Evolutionary conservation across 139 green algal species (phyloP), one percentile per base, ranked within the genome.

Genomic region (Chlamydomonas asymmetrica): DNA sequence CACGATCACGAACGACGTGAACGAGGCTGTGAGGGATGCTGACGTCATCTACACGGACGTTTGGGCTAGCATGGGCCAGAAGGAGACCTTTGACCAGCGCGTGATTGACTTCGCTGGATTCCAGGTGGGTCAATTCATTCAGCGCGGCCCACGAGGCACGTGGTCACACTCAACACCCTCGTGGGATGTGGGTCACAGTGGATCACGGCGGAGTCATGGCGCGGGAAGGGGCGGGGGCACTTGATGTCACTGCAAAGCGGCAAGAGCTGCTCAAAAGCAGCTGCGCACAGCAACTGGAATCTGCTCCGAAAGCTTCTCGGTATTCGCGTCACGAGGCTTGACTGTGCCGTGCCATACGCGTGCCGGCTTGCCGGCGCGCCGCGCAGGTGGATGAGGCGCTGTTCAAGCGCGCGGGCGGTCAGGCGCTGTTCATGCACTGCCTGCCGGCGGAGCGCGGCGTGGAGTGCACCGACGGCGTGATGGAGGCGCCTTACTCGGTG

Each of bases 41-140:
- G 94, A 99, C 80, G 91, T 98, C 5, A 86, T 99, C 34, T 99
- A 99, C 87, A 96, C 93, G 7, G 96, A 99, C 71, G 96, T 99
- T 27, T 99, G 96, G 96, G 96, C 96, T 20, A 94, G 84, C 76
- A 99, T 99, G 96, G 94, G 95, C 1, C 95, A 98, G 81, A 99
- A 99, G 81, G 95, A 98, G 50, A 92, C 97, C 73, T 85, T 95
- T 5, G 93, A 93, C 49, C 69, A 82, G 48, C 84, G 94, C 10
- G 87, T 90, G 67, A 82, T 84, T n/a, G 76, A 86, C 32, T 99
- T 99, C 87, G 66, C 87, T 37, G 85, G 88, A 2, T 99, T 97
- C 86, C 88, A 96, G 89, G 92, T 97, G 80, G 2, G 82, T 35
- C n/a, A n/a, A n/a, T n/a, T n/a, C n/a, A n/a, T n/a, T n/a, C n/a